Evolutionary conservation across 192 early-diverging fungal species (phyloP), one percentile per base, ranked within the genome.

Genomic region (Chytriomyces sp.): DNA sequence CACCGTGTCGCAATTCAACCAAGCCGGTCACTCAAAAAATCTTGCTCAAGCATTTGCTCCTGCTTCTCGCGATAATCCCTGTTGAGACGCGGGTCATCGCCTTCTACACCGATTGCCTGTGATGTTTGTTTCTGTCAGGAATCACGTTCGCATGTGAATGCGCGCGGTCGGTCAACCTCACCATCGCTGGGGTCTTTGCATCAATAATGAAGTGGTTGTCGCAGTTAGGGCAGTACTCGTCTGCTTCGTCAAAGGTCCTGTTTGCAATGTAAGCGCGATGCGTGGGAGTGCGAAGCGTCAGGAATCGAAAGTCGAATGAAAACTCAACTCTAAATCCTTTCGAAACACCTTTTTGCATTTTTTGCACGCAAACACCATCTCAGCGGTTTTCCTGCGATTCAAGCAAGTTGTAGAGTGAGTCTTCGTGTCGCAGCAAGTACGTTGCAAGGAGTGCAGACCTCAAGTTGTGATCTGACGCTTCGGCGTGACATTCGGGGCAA

Each of bases 341-440:
- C 96, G 87, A 75, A 98, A 98, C n/a, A 91, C 89, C 82, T 98
- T 98, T 86, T 93, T 95, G 84, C 97, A 99, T 67, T 97, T 97
- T 81, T 99, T 99, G 82, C 97, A 99, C 12, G 92, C 91, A 83
- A 99, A 96, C 25, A 74, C 87, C 91, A 99, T 94, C 76, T 99
- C 97, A 44, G 80, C 78, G 25, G 92, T 86, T 77, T 93, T 93
- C 70, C 82, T 82, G 19, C 63, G 7, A 14, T 19, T 14, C 7
- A 8, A 36, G 14, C 19, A 34, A 59, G 3, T 8, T 33, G 30
- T 19, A 53, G 75, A 38, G n/a, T n/a, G n/a, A n/a, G n/a, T n/a
- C n/a, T n/a, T n/a, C 52, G 17, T 31, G 22, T 28, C 32, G 39
- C 17, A 30, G 26, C 33, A 28, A 36, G 28, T 12, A 39, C 4